Conservation (phyloP, 805 yeast genomes). For the Maudiozyma bulderi region DNA sequence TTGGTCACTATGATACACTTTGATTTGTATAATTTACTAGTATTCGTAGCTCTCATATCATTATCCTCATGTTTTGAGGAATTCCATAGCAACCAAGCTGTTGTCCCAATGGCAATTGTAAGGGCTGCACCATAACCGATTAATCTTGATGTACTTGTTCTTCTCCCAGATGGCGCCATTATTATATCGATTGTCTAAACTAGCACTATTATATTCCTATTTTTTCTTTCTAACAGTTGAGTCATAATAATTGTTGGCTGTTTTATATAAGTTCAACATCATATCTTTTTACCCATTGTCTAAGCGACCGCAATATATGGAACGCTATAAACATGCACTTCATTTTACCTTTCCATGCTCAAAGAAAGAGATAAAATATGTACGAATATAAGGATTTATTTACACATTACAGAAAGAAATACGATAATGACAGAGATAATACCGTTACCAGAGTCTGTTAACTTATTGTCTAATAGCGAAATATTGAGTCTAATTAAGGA, state of each 20-base stretch:
- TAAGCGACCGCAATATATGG: no score
- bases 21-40: constrained; percentile 3
- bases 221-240: no score
- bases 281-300: no score
- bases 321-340: no score
- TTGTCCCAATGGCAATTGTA: constrained; percentile 10
- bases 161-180: not conserved
- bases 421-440: not conserved
- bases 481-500: constrained; percentile 13
- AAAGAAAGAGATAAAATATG: no score
- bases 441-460: constrained; percentile 15
- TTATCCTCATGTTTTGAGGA: not conserved
- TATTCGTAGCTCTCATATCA: not conserved
- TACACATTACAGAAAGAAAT: no score
- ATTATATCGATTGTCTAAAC: not conserved
- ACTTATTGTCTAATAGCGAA: constrained; percentile 19
- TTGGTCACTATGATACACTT: constrained; percentile 15
- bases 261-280: no score
- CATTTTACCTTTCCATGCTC: no score
- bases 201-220: no score
- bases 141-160: not conserved
- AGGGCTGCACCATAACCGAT: constrained; percentile 6
- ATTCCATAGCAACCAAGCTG: constrained; percentile 7
- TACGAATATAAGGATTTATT: no score
- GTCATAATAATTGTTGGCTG: no score